Percentiles rank a stretch among this genome's conserved stretches.
phyloP scores from a whole-genome alignment of 139 green algal genomes.

The Eudorina sp. region DNA sequence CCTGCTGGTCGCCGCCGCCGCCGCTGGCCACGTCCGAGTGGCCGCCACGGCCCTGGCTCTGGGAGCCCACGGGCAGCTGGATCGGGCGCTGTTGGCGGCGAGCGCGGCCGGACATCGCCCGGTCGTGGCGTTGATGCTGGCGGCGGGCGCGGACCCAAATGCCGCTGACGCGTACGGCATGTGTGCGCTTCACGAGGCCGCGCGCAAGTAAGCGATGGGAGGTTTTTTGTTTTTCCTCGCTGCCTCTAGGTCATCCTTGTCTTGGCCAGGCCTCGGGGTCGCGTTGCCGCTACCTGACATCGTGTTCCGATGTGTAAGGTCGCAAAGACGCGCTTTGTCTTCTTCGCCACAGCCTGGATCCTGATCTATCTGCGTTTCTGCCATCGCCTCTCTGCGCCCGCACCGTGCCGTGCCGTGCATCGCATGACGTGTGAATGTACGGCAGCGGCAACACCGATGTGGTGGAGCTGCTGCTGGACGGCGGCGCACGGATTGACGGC shows the following conservation, averaged over 20 bases:
- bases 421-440: no score
- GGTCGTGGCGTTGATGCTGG: background rate
- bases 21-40: background rate
- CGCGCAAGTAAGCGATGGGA: background rate
- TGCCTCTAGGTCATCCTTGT: no score
- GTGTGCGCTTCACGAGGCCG: background rate
- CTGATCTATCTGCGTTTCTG: no score
- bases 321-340: no score
- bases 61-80: background rate
- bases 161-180: background rate
- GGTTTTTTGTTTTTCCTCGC: no score
- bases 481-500: background rate
- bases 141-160: background rate
- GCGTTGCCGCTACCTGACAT: no score
- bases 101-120: background rate
- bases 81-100: background rate
- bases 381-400: no score
- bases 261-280: no score
- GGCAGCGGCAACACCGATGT: background rate
- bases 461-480: background rate
- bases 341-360: no score
- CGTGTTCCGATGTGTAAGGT: no score
- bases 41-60: background rate
- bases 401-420: no score
- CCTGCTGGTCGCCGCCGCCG: background rate